These are phyloP conservation scores for Raffaelea deltoideospora DNA, from an alignment of 2,329 filamentous ascomycete species.

Conservation along the genomic window DNA sequence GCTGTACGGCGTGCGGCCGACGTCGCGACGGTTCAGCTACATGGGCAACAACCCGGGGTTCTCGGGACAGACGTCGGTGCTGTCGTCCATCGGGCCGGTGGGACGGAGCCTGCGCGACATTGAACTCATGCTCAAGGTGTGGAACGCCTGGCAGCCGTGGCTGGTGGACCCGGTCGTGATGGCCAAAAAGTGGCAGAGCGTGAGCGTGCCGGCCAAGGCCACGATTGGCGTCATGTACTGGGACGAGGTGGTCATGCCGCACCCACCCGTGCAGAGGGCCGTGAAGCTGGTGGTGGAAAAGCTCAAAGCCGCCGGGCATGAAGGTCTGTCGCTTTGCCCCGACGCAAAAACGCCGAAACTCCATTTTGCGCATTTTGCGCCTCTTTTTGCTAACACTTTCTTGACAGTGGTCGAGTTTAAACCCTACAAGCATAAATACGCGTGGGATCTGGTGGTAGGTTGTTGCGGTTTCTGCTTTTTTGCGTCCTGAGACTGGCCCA, in stretches of 20 bases:
- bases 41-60: conserved; percentile 25
- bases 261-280: conserved; percentile 42
- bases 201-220: not conserved
- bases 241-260: conserved; percentile 28
- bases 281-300: conserved; percentile 31
- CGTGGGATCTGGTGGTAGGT: too few relatives aligned
- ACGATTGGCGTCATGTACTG: conserved; percentile 2
- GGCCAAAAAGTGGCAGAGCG: conserved; percentile 17
- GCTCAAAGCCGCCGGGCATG: conserved; percentile 31
- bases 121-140: conserved; percentile 32
- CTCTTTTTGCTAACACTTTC: not conserved
- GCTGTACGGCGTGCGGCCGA: conserved; percentile 15
- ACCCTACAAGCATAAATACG: too few relatives aligned
- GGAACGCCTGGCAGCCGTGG: conserved; percentile 52
- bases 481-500: not conserved
- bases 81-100: conserved; percentile 49
- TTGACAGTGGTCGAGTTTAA: conserved; percentile 1
- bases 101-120: conserved; percentile 39
- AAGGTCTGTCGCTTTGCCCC: conserved; percentile 5
- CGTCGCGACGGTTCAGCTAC: conserved; percentile 35
- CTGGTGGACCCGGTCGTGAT: conserved; percentile 43
- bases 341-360: not conserved
- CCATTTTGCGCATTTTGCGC: not conserved
- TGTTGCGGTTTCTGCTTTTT: too few relatives aligned
- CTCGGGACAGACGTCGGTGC: not conserved